These are phyloP conservation scores for Dactylellina haptotyla DNA, from an alignment of 2,329 filamentous ascomycete species.

Conservation along the genomic window DNA sequence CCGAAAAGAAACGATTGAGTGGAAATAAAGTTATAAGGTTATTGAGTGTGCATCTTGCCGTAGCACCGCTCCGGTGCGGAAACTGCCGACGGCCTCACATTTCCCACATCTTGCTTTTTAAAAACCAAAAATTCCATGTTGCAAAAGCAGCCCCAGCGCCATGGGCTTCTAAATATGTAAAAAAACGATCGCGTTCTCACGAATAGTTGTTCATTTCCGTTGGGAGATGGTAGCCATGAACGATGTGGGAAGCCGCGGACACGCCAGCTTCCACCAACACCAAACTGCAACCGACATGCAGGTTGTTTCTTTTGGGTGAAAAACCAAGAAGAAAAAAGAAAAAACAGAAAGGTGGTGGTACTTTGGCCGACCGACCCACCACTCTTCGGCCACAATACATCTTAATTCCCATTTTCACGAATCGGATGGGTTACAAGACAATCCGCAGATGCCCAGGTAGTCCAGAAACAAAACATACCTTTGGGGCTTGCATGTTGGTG, in stretches of 20 bases:
- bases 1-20: not conserved
- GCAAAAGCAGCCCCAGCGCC: not conserved
- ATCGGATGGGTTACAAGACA: slow-evolving; percentile 46
- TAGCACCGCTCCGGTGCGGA: not conserved
- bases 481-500: slow-evolving; percentile 14
- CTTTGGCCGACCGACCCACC: slow-evolving; percentile 1
- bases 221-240: slow-evolving; percentile 13
- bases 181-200: slow-evolving; percentile 14
- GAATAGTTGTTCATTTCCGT: slow-evolving; percentile 31
- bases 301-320: slow-evolving; percentile 5
- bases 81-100: not conserved
- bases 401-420: slow-evolving; percentile 50
- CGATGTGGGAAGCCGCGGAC: slow-evolving; percentile 16
- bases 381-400: slow-evolving; percentile 9
- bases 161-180: slow-evolving; percentile 1
- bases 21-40: slow-evolving; percentile 1
- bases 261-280: slow-evolving; percentile 17
- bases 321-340: slow-evolving; percentile 8
- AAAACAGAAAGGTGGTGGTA: not conserved
- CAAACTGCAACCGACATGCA: slow-evolving; percentile 10
- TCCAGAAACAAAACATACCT: slow-evolving; percentile 7
- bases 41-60: not conserved
- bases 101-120: not conserved
- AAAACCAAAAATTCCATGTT: not conserved
- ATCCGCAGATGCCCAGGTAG: slow-evolving; percentile 45